Evolutionary conservation across 1,284 basidiomycete genomes (phyloP).

Genomic region (Fomitopsis palustris): DNA sequence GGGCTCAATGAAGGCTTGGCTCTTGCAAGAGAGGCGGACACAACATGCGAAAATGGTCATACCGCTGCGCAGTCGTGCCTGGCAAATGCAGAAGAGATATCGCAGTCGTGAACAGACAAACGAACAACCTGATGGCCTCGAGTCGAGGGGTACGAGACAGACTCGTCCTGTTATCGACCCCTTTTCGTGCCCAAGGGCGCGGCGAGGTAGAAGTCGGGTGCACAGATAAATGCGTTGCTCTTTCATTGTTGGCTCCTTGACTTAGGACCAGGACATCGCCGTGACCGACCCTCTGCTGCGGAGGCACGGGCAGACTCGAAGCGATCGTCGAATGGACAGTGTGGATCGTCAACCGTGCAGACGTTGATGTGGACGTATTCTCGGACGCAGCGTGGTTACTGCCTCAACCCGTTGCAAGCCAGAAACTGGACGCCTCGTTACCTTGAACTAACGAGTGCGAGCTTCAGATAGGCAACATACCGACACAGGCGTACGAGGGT

Average conservation of each 20-base stretch:
- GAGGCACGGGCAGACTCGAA: not conserved
- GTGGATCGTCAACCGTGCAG: not conserved
- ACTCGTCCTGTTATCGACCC: slow-evolving; percentile 13
- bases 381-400: too few species aligned
- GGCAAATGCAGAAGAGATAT: not conserved
- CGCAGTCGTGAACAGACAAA: not conserved
- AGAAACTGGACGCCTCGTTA: not conserved
- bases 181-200: slow-evolving; percentile 14
- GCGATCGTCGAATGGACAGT: not conserved
- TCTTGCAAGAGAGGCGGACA: not conserved
- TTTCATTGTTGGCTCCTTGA: not conserved
- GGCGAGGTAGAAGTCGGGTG: slow-evolving; percentile 22
- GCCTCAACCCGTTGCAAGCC: too few species aligned
- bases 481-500: slow-evolving; percentile 15
- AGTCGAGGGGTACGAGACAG: slow-evolving; percentile 20
- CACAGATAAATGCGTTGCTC: slow-evolving; percentile 19
- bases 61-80: not conserved
- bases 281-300: not conserved
- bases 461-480: slow-evolving; percentile 6
- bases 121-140: slow-evolving; percentile 14
- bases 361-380: too few species aligned
- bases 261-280: not conserved
- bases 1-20: not conserved
- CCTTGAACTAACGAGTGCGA: not conserved
- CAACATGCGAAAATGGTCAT: not conserved